These are phyloP conservation scores for Colletotrichum gigasporum DNA, from an alignment of 2,329 filamentous ascomycete genomes.

Conservation along the genomic window DNA sequence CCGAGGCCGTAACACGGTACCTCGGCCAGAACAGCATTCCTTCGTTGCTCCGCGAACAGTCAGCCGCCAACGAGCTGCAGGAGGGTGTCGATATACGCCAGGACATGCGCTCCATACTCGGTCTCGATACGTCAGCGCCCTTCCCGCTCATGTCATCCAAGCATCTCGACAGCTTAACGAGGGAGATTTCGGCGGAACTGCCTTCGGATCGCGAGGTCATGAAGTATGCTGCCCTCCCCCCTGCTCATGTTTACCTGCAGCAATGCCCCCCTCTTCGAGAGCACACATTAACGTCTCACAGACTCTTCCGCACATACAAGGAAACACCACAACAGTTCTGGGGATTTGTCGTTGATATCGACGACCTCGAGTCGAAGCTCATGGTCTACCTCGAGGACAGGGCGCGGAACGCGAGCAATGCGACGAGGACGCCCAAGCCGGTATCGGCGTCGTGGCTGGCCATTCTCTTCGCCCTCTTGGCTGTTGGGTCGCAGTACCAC, in stretches of 20 bases:
- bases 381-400: constrained; percentile 74
- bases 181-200: constrained; percentile 69
- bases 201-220: constrained; percentile 73
- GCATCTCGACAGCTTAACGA: constrained; percentile 67
- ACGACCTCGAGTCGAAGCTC: constrained; percentile 70
- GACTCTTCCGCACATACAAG: constrained; percentile 72
- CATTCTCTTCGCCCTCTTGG: constrained; percentile 71
- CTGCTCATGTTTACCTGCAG: too few species aligned
- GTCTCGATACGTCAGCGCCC: constrained; percentile 71
- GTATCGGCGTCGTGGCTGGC: constrained; percentile 73
- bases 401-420: constrained; percentile 61
- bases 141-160: constrained; percentile 74
- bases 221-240: constrained; percentile 58
- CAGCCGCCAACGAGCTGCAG: constrained; percentile 60
- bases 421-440: constrained; percentile 55
- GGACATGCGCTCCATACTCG: constrained; percentile 73
- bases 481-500: constrained; percentile 73
- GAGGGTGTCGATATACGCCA: constrained; percentile 67
- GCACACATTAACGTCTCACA: constrained; percentile 38
- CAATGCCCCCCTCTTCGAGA: background rate
- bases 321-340: constrained; percentile 74
- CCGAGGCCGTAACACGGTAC: constrained; percentile 64
- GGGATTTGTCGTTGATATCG: constrained; percentile 73
- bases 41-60: constrained; percentile 70
- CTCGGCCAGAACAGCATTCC: constrained; percentile 75